A percentile compares a stretch with the other conserved stretches of the same genome.
Evolutionary conservation across 2,329 filamentous ascomycete genomes (phyloP).

Genomic region (Diplocarpon mali): DNA sequence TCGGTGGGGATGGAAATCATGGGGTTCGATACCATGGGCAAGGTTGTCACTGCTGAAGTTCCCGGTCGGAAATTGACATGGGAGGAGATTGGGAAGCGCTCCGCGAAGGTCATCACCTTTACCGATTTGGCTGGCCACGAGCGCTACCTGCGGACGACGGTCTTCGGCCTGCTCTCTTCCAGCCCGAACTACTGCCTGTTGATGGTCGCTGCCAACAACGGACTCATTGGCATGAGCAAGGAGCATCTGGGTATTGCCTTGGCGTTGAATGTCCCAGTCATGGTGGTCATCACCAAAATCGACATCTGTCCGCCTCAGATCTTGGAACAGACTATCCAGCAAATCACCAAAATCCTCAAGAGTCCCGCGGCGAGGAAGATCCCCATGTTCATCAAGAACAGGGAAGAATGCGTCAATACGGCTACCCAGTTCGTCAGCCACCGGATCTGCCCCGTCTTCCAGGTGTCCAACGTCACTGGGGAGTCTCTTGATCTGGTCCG

Average conservation of each 20-base stretch:
- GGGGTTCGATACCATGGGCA: constrained; percentile 83
- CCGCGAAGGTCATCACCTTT: constrained; percentile 93
- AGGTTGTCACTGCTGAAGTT: constrained; percentile 70
- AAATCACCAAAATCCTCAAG: constrained; percentile 87
- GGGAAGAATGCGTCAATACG: constrained; percentile 87
- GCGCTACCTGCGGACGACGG: constrained; percentile 86
- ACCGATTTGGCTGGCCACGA: constrained; percentile 94
- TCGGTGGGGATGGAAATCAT: constrained; percentile 99
- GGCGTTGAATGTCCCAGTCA: constrained; percentile 90
- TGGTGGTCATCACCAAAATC: constrained; percentile 97
- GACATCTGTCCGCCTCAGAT: constrained; percentile 97
- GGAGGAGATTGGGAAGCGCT: constrained; percentile 94
- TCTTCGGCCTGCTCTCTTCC: constrained; percentile 87
- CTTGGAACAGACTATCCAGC: constrained; percentile 81
- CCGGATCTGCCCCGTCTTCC: constrained; percentile 92
- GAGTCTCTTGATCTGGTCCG: constrained; percentile 83
- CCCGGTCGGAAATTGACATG: constrained; percentile 83
- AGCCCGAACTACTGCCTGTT: constrained; percentile 95
- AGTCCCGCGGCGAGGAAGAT: constrained; percentile 91
- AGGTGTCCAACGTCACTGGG: constrained; percentile 95
- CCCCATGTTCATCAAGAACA: constrained; percentile 86
- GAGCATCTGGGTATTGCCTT: constrained; percentile 93
- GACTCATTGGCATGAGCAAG: constrained; percentile 94
- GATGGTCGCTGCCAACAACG: constrained; percentile 98
- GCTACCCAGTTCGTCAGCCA: constrained; percentile 93